phyloP scores from a whole-genome alignment of 306 rosid genomes.

The Quercus cerris region DNA sequence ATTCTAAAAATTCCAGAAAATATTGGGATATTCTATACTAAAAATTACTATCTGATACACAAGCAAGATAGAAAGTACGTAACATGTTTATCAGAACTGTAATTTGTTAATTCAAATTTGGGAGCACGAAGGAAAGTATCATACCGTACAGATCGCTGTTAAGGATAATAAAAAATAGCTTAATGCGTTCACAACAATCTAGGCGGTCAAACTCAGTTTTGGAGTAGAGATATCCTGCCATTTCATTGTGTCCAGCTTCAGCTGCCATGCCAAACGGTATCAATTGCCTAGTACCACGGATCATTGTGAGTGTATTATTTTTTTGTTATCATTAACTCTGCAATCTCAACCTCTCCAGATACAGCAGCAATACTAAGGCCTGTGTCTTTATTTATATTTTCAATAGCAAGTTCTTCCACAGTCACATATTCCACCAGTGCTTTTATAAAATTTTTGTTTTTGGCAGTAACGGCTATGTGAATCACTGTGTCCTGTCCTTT shows the following conservation, averaged over 20 bases:
- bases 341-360: not conserved
- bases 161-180: not conserved
- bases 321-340: not conserved
- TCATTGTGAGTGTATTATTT: not conserved
- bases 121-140: not conserved
- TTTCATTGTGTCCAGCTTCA: not conserved
- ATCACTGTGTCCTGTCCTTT: not conserved
- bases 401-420: not conserved
- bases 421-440: not conserved
- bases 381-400: not conserved
- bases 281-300: not conserved
- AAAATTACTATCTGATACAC: too few species aligned
- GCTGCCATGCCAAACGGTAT: not conserved
- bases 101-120: too few species aligned
- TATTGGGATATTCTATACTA: too few species aligned
- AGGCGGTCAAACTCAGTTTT: not conserved
- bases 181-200: not conserved
- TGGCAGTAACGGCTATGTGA: not conserved
- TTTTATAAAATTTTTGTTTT: not conserved
- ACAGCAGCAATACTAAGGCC: not conserved
- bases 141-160: not conserved
- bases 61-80: too few species aligned
- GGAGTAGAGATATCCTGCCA: not conserved
- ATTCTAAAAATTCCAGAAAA: too few species aligned
- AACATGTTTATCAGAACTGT: too few species aligned